Evolutionary conservation across 1,139 yeast genomes (phyloP).

Genomic region (Yamadazyma blattariae): DNA sequence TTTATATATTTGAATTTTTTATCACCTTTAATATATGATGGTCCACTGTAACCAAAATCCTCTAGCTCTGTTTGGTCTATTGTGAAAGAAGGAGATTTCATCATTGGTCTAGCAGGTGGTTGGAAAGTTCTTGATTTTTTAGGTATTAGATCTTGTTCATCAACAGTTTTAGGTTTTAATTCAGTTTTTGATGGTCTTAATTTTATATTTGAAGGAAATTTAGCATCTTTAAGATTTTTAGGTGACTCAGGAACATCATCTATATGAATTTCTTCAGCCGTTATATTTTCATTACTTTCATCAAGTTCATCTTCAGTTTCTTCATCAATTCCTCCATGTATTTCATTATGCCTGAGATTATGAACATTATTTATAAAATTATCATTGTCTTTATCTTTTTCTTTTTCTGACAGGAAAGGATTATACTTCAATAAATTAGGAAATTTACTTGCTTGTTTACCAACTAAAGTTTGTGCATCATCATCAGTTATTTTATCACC

Average conservation of each 20-base stretch:
- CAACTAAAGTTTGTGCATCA: constrained; percentile 11
- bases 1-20: constrained; percentile 46
- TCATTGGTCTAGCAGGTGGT: constrained; percentile 8
- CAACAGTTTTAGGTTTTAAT: constrained; percentile 7
- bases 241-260: constrained; percentile 6
- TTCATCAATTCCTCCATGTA: constrained; percentile 2
- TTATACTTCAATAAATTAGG: constrained; percentile 4
- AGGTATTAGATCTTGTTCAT: constrained; percentile 5
- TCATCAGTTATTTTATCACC: constrained; percentile 8
- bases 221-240: constrained; percentile 1
- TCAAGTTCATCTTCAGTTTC: not conserved
- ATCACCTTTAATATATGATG: constrained; percentile 40
- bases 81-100: constrained; percentile 13
- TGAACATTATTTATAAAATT: constrained; percentile 25
- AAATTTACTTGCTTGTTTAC: constrained; percentile 5
- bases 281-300: not conserved
- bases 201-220: constrained; percentile 7
- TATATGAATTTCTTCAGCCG: constrained; percentile 1
- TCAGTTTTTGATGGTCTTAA: constrained; percentile 11
- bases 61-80: constrained; percentile 15
- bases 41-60: constrained; percentile 26
- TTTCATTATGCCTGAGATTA: constrained; percentile 36
- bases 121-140: constrained; percentile 11
- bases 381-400: constrained; percentile 3
- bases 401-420: not conserved